Evolutionary conservation across 1,139 yeast genomes (phyloP), one percentile per base, ranked within the genome.

Genomic region (Suhomyces guaymorum): DNA sequence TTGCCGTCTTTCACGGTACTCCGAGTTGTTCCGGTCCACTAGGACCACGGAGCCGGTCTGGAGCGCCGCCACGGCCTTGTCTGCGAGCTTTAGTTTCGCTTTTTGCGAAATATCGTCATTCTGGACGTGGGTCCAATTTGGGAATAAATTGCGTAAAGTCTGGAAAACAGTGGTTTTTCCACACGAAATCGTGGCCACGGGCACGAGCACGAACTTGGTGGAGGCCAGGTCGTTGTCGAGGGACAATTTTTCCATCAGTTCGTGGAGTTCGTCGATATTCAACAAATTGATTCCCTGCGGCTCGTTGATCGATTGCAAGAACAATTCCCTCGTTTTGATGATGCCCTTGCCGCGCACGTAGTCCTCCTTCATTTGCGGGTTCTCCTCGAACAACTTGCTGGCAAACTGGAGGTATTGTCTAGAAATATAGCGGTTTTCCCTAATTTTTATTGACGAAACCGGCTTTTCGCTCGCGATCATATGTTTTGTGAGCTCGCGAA

Each of bases 161-260:
- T 75, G 58, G 4, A 88, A 78, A 0, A 87, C 75, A 0, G 97
- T 88, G 0, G 97, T 89, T 55, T 94, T 94, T 7, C 99, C 99
- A 57, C 97, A 88, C 0, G 97, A 98, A 33, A 92, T 76, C 0
- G 96, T 88, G 0, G 97, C 89, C 10, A 90, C 78, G 0, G 97
- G 94, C 2, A 89, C 74, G 1, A 94, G 51, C 0, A 86, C 73
- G 51, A 78, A 87, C 50, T 79, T 80, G 2, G 16, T 31, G 11
- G 17, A 13, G 16, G 30, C 24, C 5, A 11, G 8, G 13, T 21
- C 17, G 5, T 25, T 27, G 4, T 19, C 9, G n/a, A 43, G 20
- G 13, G 20, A 28, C 22, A 39, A 29, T 2, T 20, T 29, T n/a
- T 28, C 30, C 26, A 41, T 28, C n/a, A 38, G 38, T 20, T 38